Evolutionary conservation across 2,329 filamentous ascomycete species (phyloP), one percentile per base, ranked within the genome.

Genomic region (Fusarium marasasianum): DNA sequence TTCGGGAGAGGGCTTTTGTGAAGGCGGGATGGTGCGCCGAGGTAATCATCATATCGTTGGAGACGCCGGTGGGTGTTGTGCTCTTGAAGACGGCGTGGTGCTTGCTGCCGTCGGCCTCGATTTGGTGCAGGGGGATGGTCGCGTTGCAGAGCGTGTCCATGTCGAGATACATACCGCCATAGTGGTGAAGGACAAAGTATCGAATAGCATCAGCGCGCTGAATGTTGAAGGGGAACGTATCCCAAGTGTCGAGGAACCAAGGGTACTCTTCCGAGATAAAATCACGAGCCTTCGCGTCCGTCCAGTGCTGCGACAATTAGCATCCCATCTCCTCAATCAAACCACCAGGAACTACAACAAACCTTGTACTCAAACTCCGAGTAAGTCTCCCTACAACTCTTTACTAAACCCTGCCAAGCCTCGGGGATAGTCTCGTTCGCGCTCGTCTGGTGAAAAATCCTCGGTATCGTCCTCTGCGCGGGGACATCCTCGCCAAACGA

Each of bases 1-100:
- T 84, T 18, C 88, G 86, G 71, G 92, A 87, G 76, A 94, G 92
- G 44, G 92, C 91, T 55, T 87, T 86, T 57, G 91, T 85, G 85
- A 94, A 94, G 84, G 94, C 94, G 0, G 92, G 92, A 77, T 95
- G 93, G 69, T 90, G 87, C 1, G 91, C 90, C 1, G 93, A 87
- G 22, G 92, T 84, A 55, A 92, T 92, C 92, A 95, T 94, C 45
- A 91, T 91, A 78, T 95, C 93, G 84, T 95, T 95, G 74, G 91
- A 93, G 76, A 95, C 93, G 71, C 93, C 93, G 3, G 93, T 95
- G 5, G 93, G 93, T 6, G 88, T 84, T 0, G 93, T 95, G 73
- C 80, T 81, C 51, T 81, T 79, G 76, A 80, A 81, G 43, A 81
- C 66, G 55, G 80, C 78, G 44, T 74, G 69, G 67, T 80, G 75